Evolutionary conservation across 2,329 filamentous ascomycete species (phyloP), one percentile per base, ranked within the genome.

Genomic region (Hypomyces perniciosus): DNA sequence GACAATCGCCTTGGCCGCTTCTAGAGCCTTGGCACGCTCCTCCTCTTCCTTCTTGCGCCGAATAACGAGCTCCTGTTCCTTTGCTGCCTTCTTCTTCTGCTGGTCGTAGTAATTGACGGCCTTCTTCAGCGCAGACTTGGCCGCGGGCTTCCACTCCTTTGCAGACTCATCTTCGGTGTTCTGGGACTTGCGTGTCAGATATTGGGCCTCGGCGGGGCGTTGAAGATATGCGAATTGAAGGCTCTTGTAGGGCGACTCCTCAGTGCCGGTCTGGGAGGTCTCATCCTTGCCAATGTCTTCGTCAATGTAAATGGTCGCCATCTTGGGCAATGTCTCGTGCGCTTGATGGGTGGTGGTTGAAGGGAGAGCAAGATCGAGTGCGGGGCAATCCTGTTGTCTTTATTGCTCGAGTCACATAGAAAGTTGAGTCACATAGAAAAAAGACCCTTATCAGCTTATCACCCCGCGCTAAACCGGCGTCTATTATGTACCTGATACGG

Each of bases 241-340:
- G 28, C 86, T 83, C 75, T 95, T 92, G 81, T 84, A 96, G 46
- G 90, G 90, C 57, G 83, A 79, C 53, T 76, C 72, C 67, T 91
- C 80, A 56, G 84, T 80, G 62, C 90, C 90, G 58, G 79, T 74
- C 57, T 82, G 80, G 54, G 78, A 68, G 60, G 81, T 69, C 62
- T 87, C 83, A 71, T 93, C 90, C 59, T 79, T 75, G 61, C 90
- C 90, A 59, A 77, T 77, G 61, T 90, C 86, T 59, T 91, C 87
- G 65, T 95, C 89, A 31, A 95, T 58, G 37, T 65, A 65, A 7
- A 66, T 65, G n/a, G 61, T 57, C 35, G 63, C 59, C 63, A 66
- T 78, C 30, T 42, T 49, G 46, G n/a, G 33, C 51, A 41, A 31
- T 28, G 34, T 20, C 12, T 34, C 40, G 39, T 39, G 44, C 38